These are phyloP conservation scores for Hippophae rhamnoides DNA, from an alignment of 306 rosid species.

Conservation along the genomic window DNA sequence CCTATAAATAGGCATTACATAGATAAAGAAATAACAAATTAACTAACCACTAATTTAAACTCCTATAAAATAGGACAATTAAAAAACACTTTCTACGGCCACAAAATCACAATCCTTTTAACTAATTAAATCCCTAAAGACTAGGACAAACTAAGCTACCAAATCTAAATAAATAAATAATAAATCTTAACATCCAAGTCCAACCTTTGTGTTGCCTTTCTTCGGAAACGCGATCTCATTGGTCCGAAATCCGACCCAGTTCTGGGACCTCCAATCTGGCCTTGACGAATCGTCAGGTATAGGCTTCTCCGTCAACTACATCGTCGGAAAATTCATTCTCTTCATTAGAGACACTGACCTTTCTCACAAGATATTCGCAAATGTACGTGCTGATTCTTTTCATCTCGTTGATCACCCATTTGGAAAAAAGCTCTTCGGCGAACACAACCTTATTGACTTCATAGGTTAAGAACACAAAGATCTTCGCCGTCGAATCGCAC, in stretches of 20 bases:
- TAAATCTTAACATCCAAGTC: no score
- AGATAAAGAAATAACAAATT: no score
- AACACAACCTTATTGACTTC: conserved; percentile 80
- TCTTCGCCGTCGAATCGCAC: conserved; percentile 78
- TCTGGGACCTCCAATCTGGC: conserved; percentile 67
- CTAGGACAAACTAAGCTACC: no score
- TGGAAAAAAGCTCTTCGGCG: conserved; percentile 83
- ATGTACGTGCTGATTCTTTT: conserved; percentile 72
- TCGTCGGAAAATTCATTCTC: conserved; percentile 62
- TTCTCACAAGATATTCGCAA: conserved; percentile 69
- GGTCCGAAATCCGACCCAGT: conserved; percentile 46
- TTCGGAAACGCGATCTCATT: conserved; percentile 62
- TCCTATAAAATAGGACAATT: no score
- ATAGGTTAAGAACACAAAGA: conserved; percentile 67
- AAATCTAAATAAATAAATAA: no score
- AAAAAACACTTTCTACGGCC: no score
- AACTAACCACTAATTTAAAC: no score
- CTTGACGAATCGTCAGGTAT: conserved; percentile 34
- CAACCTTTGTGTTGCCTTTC: conserved; percentile 48
- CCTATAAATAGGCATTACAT: no score
- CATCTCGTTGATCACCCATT: conserved; percentile 79
- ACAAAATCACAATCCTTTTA: no score
- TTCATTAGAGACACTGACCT: conserved; percentile 72
- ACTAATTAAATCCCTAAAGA: no score
- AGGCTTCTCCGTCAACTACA: conserved; percentile 66